These are phyloP conservation scores for Alternaria tenuissima DNA, from an alignment of 2,329 filamentous ascomycete species.

Conservation along the genomic window DNA sequence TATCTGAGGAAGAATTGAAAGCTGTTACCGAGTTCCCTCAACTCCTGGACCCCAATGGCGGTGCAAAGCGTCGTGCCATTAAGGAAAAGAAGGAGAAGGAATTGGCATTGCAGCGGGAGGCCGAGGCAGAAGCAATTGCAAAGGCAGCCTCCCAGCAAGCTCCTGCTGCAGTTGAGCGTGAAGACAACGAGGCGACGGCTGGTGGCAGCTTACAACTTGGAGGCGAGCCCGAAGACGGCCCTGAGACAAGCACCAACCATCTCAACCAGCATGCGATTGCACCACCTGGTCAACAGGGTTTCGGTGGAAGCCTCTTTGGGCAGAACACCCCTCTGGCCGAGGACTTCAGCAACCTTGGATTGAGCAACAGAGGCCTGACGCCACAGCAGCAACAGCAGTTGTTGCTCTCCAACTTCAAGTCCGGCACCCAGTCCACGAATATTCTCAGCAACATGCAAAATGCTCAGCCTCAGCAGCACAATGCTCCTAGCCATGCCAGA, in stretches of 20 bases:
- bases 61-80: slow-evolving; percentile 80
- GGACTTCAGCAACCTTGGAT: slow-evolving; percentile 52
- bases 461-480: slow-evolving; percentile 61
- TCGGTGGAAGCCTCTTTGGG: slow-evolving; percentile 50
- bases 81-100: slow-evolving; percentile 74
- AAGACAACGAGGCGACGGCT: slow-evolving; percentile 74
- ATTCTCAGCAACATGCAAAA: slow-evolving; percentile 56
- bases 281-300: slow-evolving; percentile 75
- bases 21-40: slow-evolving; percentile 71
- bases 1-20: slow-evolving; percentile 58
- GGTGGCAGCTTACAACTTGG: slow-evolving; percentile 86
- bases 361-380: slow-evolving; percentile 76
- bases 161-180: slow-evolving; percentile 56
- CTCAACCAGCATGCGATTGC: slow-evolving; percentile 74
- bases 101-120: slow-evolving; percentile 54
- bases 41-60: slow-evolving; percentile 83
- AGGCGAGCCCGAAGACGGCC: slow-evolving; percentile 85
- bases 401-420: slow-evolving; percentile 69
- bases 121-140: slow-evolving; percentile 57
- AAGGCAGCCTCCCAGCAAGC: slow-evolving; percentile 57
- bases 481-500: slow-evolving; percentile 73
- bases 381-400: slow-evolving; percentile 77
- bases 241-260: slow-evolving; percentile 66
- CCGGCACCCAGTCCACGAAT: slow-evolving; percentile 61
- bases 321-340: slow-evolving; percentile 46